A percentile compares a stretch with the other conserved stretches of the same genome.
phyloP scores from a whole-genome alignment of 768 basidiomycete genomes.

The Phaeotremella fagi region DNA sequence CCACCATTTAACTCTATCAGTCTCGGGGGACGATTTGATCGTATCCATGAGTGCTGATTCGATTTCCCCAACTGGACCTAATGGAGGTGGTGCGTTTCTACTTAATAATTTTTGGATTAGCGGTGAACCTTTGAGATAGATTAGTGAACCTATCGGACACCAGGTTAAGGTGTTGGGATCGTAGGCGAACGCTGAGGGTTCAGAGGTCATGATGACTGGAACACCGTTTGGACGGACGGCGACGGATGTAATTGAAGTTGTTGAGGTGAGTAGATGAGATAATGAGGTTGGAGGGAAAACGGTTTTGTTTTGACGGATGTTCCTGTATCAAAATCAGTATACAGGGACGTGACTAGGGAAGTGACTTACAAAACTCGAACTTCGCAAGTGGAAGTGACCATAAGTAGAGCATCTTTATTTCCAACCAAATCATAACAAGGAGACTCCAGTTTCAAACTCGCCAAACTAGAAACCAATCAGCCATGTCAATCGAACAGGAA shows the following conservation, averaged over 20 bases:
- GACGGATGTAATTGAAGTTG: conserved; percentile 54
- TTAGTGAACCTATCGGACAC: conserved; percentile 66
- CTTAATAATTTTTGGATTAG: not conserved
- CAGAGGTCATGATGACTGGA: conserved; percentile 70
- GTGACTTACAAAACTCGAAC: conserved; percentile 50
- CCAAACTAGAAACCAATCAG: conserved; percentile 55
- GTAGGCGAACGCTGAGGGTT: conserved; percentile 74
- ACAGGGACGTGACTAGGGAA: not conserved
- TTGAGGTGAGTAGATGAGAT: conserved; percentile 55
- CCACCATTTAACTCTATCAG: conserved; percentile 59
- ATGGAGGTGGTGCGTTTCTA: not conserved
- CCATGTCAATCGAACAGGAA: not conserved
- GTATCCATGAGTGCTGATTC: conserved; percentile 32
- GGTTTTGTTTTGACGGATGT: conserved; percentile 63
- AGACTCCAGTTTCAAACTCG: conserved; percentile 66
- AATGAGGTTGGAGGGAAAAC: conserved; percentile 66
- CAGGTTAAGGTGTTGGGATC: conserved; percentile 64
- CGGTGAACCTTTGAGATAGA: conserved; percentile 58
- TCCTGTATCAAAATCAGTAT: conserved; percentile 53
- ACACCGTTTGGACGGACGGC: conserved; percentile 71
- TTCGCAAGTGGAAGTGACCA: conserved; percentile 67
- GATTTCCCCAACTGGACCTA: conserved; percentile 37
- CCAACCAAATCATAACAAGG: conserved; percentile 67
- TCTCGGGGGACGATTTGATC: conserved; percentile 13
- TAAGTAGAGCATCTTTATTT: conserved; percentile 61